These are phyloP conservation scores for Closterium sp. DNA, from an alignment of 139 green algal genomes.

Conservation along the genomic window DNA sequence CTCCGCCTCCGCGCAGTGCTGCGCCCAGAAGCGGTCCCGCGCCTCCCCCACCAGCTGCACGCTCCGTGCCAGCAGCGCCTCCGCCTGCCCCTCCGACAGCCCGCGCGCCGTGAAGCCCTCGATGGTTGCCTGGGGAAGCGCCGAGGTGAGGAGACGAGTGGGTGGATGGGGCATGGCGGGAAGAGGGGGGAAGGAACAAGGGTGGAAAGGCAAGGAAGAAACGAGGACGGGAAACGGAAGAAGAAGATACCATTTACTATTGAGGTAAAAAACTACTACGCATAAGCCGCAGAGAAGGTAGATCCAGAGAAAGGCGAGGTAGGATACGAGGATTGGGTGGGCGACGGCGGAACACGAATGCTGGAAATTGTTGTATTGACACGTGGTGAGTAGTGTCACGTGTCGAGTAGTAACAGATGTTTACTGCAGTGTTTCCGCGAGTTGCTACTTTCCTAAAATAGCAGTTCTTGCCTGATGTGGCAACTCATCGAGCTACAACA, in stretches of 20 bases:
- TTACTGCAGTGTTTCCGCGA: neutral
- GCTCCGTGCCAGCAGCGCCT: slow-evolving; percentile 23
- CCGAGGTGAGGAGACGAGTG: neutral
- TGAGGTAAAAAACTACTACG: no score
- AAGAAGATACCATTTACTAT: no score
- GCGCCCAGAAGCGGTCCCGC: slow-evolving; percentile 35
- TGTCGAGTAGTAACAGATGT: neutral
- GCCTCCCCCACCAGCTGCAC: slow-evolving; percentile 38
- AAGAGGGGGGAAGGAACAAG: no score
- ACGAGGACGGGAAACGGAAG: no score
- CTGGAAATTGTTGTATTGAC: no score
- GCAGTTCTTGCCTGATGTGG: neutral
- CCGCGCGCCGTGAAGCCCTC: slow-evolving; percentile 34
- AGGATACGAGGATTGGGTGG: no score
- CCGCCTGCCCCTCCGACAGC: slow-evolving; percentile 11
- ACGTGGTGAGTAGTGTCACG: neutral
- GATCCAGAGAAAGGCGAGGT: no score
- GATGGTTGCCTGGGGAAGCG: slow-evolving; percentile 34
- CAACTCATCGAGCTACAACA: no score
- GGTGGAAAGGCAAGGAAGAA: neutral
- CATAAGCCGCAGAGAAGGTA: no score
- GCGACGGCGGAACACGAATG: neutral
- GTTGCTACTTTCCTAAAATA: neutral
- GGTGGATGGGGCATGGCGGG: no score
- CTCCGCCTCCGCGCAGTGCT: slow-evolving; percentile 16